Evolutionary conservation across 1,284 basidiomycete species (phyloP).

Genomic region (Irpex lacteus): DNA sequence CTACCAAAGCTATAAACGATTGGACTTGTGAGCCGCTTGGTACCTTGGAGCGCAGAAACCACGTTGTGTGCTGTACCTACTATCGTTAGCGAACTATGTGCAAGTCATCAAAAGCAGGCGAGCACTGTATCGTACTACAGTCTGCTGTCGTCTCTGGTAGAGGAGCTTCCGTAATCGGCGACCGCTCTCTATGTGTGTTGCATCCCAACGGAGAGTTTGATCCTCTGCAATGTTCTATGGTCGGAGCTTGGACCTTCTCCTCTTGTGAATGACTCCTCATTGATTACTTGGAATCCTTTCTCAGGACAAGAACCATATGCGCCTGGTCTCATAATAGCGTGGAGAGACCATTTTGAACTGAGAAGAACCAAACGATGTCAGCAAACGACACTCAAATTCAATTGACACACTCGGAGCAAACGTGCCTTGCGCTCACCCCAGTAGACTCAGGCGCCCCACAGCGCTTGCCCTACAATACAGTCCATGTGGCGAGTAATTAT

Average conservation of each 20-base stretch:
- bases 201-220: background rate
- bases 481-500: too few species aligned
- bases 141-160: background rate
- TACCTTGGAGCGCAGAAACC: background rate
- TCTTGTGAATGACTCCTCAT: background rate
- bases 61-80: background rate
- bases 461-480: too few species aligned
- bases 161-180: background rate
- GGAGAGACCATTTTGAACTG: background rate
- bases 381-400: background rate
- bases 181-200: background rate
- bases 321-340: background rate
- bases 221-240: background rate
- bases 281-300: background rate
- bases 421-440: background rate
- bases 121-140: too few species aligned
- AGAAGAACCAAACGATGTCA: background rate
- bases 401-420: background rate
- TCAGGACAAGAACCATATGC: background rate
- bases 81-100: background rate
- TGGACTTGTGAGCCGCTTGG: too few species aligned
- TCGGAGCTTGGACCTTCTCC: background rate
- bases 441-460: background rate
- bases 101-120: too few species aligned
- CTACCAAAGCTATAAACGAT: too few species aligned